Conservation (phyloP, 768 basidiomycete genomes). For the Suillus decipiens region DNA sequence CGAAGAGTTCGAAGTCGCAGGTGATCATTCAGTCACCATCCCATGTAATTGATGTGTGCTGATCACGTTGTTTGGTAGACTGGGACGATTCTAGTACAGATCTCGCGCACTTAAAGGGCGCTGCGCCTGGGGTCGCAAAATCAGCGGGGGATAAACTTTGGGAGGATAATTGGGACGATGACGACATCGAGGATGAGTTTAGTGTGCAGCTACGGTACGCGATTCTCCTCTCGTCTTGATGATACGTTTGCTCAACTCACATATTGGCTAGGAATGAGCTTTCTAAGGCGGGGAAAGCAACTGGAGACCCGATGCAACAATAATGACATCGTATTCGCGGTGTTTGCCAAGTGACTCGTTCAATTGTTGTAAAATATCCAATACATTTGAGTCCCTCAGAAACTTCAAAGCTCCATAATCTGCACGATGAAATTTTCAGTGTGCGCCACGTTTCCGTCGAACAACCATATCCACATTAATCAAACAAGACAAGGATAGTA, state of each 20-base stretch:
- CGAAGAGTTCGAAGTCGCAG: slow-evolving; percentile 87
- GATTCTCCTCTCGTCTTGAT: background rate
- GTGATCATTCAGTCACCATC: slow-evolving; percentile 40
- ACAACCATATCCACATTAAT: background rate
- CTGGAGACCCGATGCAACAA: slow-evolving; percentile 52
- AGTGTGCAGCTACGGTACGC: slow-evolving; percentile 92
- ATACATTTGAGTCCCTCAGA: background rate
- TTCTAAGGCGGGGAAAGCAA: slow-evolving; percentile 53
- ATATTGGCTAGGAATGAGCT: slow-evolving; percentile 56
- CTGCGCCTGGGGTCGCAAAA: slow-evolving; percentile 72
- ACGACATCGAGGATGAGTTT: slow-evolving; percentile 98
- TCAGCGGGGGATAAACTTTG: slow-evolving; percentile 90
- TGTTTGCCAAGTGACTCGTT: background rate
- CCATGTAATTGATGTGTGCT: slow-evolving; percentile 8
- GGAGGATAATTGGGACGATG: slow-evolving; percentile 99
- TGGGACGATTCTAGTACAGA: slow-evolving; percentile 89
- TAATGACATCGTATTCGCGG: slow-evolving; percentile 26
- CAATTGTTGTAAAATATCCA: background rate
- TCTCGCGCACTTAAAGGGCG: slow-evolving; percentile 73
- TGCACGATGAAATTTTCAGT: background rate
- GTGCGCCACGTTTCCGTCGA: background rate
- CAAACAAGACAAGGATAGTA: background rate
- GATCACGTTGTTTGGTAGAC: slow-evolving; percentile 43
- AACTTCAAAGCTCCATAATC: background rate
- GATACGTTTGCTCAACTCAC: background rate